phyloP scores from a whole-genome alignment of 768 basidiomycete species.

The Rhodotorula kratochvilovae region DNA sequence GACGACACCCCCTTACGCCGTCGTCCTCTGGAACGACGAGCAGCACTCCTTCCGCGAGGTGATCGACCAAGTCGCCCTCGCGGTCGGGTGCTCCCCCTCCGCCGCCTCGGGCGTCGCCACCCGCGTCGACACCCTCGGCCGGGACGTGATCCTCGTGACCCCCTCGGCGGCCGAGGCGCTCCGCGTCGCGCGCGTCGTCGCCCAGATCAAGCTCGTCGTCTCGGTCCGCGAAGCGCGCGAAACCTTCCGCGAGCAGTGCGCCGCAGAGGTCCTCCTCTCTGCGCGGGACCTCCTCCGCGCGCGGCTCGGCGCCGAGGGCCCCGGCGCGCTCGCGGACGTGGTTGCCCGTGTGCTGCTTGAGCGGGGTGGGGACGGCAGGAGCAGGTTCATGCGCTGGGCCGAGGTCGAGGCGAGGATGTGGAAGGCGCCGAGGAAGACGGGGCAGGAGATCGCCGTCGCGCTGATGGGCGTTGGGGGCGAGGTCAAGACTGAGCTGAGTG shows the following conservation, averaged over 20 bases:
- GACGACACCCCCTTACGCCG: slow-evolving; percentile 49
- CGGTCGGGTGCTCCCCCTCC: slow-evolving; percentile 54
- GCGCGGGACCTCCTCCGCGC: slow-evolving; percentile 43
- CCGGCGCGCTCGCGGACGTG: slow-evolving; percentile 35
- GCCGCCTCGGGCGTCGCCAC: slow-evolving; percentile 60
- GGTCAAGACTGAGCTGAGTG: slow-evolving; percentile 75
- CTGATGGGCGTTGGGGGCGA: slow-evolving; percentile 45
- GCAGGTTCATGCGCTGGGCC: slow-evolving; percentile 44
- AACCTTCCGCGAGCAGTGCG: slow-evolving; percentile 80
- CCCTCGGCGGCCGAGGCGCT: slow-evolving; percentile 43
- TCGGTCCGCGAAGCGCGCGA: slow-evolving; percentile 82
- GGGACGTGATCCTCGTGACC: slow-evolving; percentile 27
- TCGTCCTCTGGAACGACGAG: slow-evolving; percentile 94
- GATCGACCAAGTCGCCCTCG: slow-evolving; percentile 59
- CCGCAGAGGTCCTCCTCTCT: slow-evolving; percentile 59
- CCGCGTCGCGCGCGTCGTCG: slow-evolving; percentile 67
- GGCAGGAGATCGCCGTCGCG: slow-evolving; percentile 44
- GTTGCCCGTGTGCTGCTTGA: slow-evolving; percentile 75
- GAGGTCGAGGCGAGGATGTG: slow-evolving; percentile 46
- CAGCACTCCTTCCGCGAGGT: slow-evolving; percentile 91
- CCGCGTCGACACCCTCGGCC: slow-evolving; percentile 61
- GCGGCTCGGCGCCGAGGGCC: slow-evolving; percentile 42
- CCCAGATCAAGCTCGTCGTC: slow-evolving; percentile 85
- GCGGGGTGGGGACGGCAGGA: slow-evolving; percentile 64
- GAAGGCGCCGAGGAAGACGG: slow-evolving; percentile 45